Evolutionary conservation across 768 basidiomycete genomes (phyloP).

Genomic region (Rhodotorula paludigena): DNA sequence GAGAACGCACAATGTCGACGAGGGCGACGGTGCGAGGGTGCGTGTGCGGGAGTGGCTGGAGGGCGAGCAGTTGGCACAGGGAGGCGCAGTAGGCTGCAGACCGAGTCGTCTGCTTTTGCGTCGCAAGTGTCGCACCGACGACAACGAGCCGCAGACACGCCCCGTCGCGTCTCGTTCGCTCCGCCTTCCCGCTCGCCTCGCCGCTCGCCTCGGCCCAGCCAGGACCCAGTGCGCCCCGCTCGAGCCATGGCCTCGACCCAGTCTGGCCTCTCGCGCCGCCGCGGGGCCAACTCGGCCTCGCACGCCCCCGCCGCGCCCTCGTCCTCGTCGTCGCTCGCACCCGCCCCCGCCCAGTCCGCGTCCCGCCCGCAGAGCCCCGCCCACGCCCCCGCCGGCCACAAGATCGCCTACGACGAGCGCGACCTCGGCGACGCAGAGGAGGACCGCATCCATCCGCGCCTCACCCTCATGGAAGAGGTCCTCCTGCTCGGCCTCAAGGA

Average conservation of each 20-base stretch:
- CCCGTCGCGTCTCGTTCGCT: no score
- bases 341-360: neutral
- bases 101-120: no score
- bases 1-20: no score
- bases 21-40: no score
- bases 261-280: conserved; percentile 9
- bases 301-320: neutral
- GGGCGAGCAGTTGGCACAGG: no score
- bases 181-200: neutral
- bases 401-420: conserved; percentile 81
- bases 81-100: no score
- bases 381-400: conserved; percentile 21
- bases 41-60: no score
- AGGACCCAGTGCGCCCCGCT: neutral
- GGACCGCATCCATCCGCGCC: conserved; percentile 64
- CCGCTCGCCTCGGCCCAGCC: neutral
- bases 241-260: neutral
- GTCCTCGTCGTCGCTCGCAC: neutral
- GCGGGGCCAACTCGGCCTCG: neutral
- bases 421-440: conserved; percentile 67
- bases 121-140: no score
- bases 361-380: neutral
- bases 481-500: conserved; percentile 90
- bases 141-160: no score
- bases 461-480: conserved; percentile 97